Base-by-base conservation (phyloP, 2,329 filamentous ascomycete genomes). In the Colletotrichum sublineola region DNA sequence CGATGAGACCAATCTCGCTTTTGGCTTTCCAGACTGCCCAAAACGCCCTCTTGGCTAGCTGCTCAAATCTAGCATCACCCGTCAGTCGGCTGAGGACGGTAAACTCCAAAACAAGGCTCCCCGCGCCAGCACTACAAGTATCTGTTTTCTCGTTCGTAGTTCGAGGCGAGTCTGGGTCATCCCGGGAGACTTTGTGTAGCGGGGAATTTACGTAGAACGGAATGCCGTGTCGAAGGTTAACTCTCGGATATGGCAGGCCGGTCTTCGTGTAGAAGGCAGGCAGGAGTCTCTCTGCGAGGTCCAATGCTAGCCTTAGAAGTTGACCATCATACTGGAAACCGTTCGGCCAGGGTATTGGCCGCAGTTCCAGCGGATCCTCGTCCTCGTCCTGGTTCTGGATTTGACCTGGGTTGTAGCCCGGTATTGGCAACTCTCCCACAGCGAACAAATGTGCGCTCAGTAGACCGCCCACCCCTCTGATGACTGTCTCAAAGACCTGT, bases 401-500 rank as follows among this genome's bases (percentile, higher is more conserved):
- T 31, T 78, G 80, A 38, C 74, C 81, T 4, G 94, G 90, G 2
- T 88, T 78, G 79, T 98, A 98, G 48, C 93, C 93, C 18, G 87
- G 85, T 67, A 98, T 97, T 0, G 96, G 96, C 68, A 99, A 83
- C 69, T 97, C 95, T 44, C 95, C 96, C 31, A 95, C 87, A 15
- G 96, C 96, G 80, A 99, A 99, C 53, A 98, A 84, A 83, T 99
- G 96, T 2, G 96, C 95, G 78, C 95, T 98, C 75, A 99, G 84
- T 68, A 99, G 85, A 0, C 96, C 96, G 18, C 96, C 96, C 57
- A 97, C 89, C 20, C 96, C 96, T 71, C 96, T 89, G 76, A 99
- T 99, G 46, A 97, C 96, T 0, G 96, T 98, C 84, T 99, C 96
- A 79, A 99, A 99, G 50, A 99, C 94, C 83, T 99, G 96, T 2